These are phyloP conservation scores for Camelina sativa DNA, from an alignment of 345 rosid genomes.

Conservation along the genomic window DNA sequence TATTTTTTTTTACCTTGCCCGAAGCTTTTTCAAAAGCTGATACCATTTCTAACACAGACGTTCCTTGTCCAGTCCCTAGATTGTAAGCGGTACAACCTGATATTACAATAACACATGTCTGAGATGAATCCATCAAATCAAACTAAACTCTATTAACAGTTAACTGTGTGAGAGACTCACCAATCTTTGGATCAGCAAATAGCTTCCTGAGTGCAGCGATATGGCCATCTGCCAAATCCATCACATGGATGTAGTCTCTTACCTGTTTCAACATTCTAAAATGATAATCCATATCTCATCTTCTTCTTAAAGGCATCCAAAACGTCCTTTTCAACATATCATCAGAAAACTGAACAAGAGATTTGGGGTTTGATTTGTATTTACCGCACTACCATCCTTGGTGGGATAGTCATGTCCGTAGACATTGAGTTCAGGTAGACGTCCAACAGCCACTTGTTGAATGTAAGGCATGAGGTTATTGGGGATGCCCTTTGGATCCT, in stretches of 20 bases:
- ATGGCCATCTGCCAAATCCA: constrained; percentile 97
- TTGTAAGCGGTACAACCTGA: constrained; percentile 82
- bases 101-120: constrained; percentile 28
- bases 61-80: constrained; percentile 83
- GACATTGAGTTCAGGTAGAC: constrained; percentile 83
- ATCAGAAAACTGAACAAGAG: constrained; percentile 12
- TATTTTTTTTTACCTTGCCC: constrained; percentile 66
- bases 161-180: constrained; percentile 35
- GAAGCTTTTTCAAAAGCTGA: constrained; percentile 88
- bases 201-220: constrained; percentile 85
- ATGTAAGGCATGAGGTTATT: constrained; percentile 95
- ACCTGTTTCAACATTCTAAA: constrained; percentile 54
- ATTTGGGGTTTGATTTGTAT: constrained; percentile 18
- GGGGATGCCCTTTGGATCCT: constrained; percentile 93
- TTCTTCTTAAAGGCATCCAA: not conserved
- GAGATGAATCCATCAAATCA: constrained; percentile 4
- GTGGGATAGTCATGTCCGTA: constrained; percentile 93
- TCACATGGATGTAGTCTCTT: constrained; percentile 90
- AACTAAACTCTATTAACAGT: constrained; percentile 11
- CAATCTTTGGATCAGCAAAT: constrained; percentile 57
- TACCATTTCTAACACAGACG: constrained; percentile 93
- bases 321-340: not conserved
- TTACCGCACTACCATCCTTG: constrained; percentile 85
- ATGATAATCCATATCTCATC: not conserved
- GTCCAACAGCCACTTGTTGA: constrained; percentile 93